Percentiles rank a stretch among this genome's conserved stretches.
Evolutionary conservation across 2,329 filamentous ascomycete species (phyloP).

Genomic region (Harringtonia lauricola): DNA sequence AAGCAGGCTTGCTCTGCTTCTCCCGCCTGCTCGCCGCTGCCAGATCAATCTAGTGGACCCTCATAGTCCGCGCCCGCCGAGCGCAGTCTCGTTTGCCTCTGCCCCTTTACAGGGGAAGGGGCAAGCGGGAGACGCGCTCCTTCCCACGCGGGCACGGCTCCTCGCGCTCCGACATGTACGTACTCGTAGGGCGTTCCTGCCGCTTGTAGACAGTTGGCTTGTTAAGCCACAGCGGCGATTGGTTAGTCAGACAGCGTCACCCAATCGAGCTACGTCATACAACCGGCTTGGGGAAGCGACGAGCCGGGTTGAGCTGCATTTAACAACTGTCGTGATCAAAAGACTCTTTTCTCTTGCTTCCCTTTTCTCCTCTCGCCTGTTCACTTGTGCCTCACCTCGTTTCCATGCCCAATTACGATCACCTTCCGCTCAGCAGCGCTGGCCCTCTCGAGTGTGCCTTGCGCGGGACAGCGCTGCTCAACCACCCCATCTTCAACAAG

Average conservation of each 20-base stretch:
- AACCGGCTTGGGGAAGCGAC: too few species aligned
- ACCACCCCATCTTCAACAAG: conserved; percentile 66
- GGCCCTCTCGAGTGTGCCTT: conserved; percentile 39
- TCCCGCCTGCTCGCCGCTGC: conserved; percentile 12
- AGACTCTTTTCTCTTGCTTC: too few species aligned
- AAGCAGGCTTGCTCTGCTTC: background rate
- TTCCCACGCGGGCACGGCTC: conserved; percentile 20
- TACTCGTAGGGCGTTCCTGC: too few species aligned
- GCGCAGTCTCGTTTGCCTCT: conserved; percentile 7
- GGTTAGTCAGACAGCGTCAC: too few species aligned
- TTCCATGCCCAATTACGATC: conserved; percentile 22
- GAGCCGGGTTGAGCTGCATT: too few species aligned
- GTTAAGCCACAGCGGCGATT: too few species aligned
- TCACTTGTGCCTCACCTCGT: background rate
- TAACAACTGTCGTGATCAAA: too few species aligned
- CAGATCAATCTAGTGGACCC: conserved; percentile 19
- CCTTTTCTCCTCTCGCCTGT: background rate
- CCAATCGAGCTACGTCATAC: too few species aligned
- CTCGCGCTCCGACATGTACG: conserved; percentile 18
- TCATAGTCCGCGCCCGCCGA: conserved; percentile 23
- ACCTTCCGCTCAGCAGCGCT: conserved; percentile 35
- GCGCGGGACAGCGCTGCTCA: conserved; percentile 43
- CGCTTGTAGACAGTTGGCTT: too few species aligned
- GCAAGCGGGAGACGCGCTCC: background rate
- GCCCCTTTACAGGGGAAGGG: background rate